phyloP scores from a whole-genome alignment of 1,284 basidiomycete genomes.

The Rhodotorula sp. region DNA sequence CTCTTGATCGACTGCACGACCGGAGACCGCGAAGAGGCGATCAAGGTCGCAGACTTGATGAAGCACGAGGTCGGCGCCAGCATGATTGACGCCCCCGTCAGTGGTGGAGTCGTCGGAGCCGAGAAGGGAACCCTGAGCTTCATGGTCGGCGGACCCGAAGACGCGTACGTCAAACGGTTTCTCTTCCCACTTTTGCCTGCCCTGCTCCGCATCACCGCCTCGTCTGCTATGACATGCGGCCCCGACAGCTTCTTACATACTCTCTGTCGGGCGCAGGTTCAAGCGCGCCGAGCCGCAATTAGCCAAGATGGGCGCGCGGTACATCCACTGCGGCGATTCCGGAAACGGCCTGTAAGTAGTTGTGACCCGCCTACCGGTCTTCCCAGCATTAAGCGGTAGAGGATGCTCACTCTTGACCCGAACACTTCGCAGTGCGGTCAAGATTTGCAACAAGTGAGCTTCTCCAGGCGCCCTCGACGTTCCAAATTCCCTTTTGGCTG shows the following conservation, averaged over 20 bases:
- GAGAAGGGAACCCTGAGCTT: constrained; percentile 82
- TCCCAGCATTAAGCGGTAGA: too few relatives aligned
- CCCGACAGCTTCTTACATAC: background rate
- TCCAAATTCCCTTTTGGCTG: background rate
- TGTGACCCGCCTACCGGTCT: too few relatives aligned
- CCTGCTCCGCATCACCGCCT: too few relatives aligned
- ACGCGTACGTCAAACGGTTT: constrained; percentile 51
- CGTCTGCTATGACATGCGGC: background rate
- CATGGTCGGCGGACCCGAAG: constrained; percentile 74
- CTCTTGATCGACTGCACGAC: constrained; percentile 86
- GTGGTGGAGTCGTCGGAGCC: constrained; percentile 81
- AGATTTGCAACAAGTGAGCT: constrained; percentile 74
- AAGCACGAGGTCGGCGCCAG: constrained; percentile 59
- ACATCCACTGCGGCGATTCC: constrained; percentile 77
- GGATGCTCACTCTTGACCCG: too few relatives aligned
- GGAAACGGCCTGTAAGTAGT: constrained; percentile 64
- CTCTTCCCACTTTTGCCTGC: background rate
- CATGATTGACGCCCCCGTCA: constrained; percentile 88
- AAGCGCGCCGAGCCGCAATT: constrained; percentile 59
- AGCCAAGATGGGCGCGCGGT: constrained; percentile 68
- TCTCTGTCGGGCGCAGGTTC: constrained; percentile 42
- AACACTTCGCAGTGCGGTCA: constrained; percentile 57
- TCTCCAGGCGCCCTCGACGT: background rate
- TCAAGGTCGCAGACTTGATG: constrained; percentile 56
- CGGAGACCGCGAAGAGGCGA: constrained; percentile 71